phyloP scores from a whole-genome alignment of 1,284 basidiomycete species.

The Leccinum fuscescens region DNA sequence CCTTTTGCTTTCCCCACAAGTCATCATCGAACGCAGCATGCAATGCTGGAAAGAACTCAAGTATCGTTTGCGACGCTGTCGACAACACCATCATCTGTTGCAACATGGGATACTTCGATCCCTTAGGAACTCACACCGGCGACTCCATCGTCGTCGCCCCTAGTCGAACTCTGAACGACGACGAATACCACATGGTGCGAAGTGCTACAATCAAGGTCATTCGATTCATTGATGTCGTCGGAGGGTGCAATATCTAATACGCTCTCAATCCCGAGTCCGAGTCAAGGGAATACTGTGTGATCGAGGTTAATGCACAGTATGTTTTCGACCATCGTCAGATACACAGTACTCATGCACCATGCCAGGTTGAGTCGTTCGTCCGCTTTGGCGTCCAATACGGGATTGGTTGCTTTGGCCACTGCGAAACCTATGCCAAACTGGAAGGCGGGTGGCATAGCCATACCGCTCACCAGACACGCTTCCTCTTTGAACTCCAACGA shows the following conservation, averaged over 20 bases:
- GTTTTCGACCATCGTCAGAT: constrained; percentile 22
- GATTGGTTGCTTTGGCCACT: no score
- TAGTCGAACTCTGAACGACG: constrained; percentile 95
- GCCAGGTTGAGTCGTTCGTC: no score
- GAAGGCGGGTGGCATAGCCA: no score
- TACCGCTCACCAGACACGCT: no score
- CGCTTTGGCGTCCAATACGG: no score
- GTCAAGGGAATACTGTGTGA: constrained; percentile 90
- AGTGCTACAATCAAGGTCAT: no score
- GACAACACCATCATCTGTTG: constrained; percentile 97
- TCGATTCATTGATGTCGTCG: constrained; percentile 79
- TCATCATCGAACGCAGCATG: constrained; percentile 96
- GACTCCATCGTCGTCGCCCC: constrained; percentile 99
- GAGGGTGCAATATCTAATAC: constrained; percentile 99
- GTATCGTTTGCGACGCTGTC: constrained; percentile 96
- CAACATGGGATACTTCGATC: constrained; percentile 99
- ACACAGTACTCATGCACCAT: no score
- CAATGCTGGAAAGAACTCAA: constrained; percentile 99
- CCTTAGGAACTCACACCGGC: constrained; percentile 97
- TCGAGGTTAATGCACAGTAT: constrained; percentile 93
- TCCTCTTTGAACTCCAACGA: no score
- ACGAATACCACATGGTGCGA: constrained; percentile 76
- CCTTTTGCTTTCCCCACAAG: constrained; percentile 90
- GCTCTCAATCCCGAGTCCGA: constrained; percentile 86
- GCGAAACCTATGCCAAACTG: no score